A percentile compares a stretch with the other conserved stretches of the same genome.
Conservation (phyloP, 495 filamentous ascomycete species). For the Xylaria castorea region DNA sequence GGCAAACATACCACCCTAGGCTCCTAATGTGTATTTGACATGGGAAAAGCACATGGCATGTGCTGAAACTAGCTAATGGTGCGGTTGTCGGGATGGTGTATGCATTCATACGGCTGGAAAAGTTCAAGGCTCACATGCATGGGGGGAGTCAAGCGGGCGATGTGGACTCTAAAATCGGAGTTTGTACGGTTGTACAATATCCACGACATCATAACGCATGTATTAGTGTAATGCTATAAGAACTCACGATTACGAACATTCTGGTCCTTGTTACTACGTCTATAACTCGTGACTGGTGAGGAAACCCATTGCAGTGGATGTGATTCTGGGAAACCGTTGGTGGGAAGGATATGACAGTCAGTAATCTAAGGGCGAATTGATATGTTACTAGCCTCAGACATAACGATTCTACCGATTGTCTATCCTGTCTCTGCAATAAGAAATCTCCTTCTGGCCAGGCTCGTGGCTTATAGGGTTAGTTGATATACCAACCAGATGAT, state of each 20-base stretch:
- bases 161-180: slow-evolving; percentile 34
- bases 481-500: neutral
- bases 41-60: slow-evolving; percentile 25
- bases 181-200: slow-evolving; percentile 44
- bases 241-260: slow-evolving; percentile 26
- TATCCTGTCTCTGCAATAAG: neutral
- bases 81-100: slow-evolving; percentile 34
- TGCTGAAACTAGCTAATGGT: slow-evolving; percentile 36
- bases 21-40: slow-evolving; percentile 23
- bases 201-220: slow-evolving; percentile 31
- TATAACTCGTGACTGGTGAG: neutral
- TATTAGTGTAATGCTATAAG: slow-evolving; percentile 39
- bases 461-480: neutral
- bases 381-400: neutral
- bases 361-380: neutral
- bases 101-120: slow-evolving; percentile 44
- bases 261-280: neutral
- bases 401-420: neutral
- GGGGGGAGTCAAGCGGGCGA: slow-evolving; percentile 43
- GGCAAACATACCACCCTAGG: slow-evolving; percentile 10
- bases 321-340: neutral
- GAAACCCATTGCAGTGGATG: neutral
- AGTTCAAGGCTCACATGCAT: slow-evolving; percentile 44
- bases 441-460: neutral
- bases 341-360: neutral